Evolutionary conservation across 1,284 basidiomycete genomes (phyloP), one percentile per base, ranked within the genome.

Genomic region (Pascua sp.): DNA sequence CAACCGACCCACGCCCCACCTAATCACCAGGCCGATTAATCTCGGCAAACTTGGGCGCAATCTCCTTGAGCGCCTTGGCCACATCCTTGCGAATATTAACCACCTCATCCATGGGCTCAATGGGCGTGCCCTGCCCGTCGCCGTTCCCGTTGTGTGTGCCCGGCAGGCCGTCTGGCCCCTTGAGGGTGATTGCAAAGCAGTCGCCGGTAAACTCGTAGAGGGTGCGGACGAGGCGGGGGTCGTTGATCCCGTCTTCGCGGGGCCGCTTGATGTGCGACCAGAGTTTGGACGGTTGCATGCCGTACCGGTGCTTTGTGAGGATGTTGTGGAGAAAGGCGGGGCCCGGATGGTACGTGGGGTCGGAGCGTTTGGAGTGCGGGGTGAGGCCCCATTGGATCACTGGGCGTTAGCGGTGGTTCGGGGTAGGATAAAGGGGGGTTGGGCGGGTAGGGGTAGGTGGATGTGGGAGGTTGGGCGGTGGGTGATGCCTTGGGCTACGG

Each of bases 311-410:
- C 64, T 80, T 80, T 15, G 77, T 71, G 43, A 80, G 70, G 63
- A 80, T 80, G 15, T 74, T 73, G 55, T 80, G 79, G 24, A 77
- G 65, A 67, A 80, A 80, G 0, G 77, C 71, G 0, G 79, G 79
- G 32, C 65, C 62, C 11, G 78, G 74, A 55, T 76, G 73, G 55
- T 70, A 77, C 3, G 48, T 36, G 4, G 67, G 59, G 55, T 76
- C 67, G 44, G 72, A 62, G 11, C 68, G 61, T 38, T 67, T 64
- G 17, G 64, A 66, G 16, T 62, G 60, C 2, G 78, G 68, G 54
- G 78, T 79, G 16, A 75, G 67, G 41, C 66, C 67, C 69, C 69
- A 73, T 46, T 76, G 74, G 17, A 76, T 56, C 66, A 72, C 67
- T 32, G 24, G 24, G 45, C n/a, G 24, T 32, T 32, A 32, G 24